These are phyloP conservation scores for Saccharum spontaneum DNA, from an alignment of 176 grass and related monocot genomes.

Conservation along the genomic window DNA sequence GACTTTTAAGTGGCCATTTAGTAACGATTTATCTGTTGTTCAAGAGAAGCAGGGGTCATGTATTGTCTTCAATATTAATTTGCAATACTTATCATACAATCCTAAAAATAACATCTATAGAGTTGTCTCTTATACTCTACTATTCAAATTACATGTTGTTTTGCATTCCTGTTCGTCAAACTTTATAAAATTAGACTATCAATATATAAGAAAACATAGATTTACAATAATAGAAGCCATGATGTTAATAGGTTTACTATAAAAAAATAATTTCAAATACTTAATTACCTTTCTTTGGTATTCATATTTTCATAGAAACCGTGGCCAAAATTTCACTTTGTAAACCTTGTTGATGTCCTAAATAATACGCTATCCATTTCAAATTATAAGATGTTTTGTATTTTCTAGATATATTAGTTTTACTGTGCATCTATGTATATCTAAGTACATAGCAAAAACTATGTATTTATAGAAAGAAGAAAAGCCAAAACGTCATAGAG, in stretches of 20 bases:
- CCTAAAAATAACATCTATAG: neutral
- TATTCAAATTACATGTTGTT: neutral
- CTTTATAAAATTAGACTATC: neutral
- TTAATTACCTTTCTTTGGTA: neutral
- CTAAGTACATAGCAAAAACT: too few species aligned
- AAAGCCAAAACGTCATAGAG: too few species aligned
- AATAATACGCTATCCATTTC: too few species aligned
- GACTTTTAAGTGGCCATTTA: neutral
- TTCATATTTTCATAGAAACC: neutral
- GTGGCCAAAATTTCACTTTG: neutral
- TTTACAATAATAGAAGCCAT: neutral
- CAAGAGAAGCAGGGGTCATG: neutral
- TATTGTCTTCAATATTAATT: neutral
- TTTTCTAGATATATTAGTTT: too few species aligned
- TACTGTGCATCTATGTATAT: too few species aligned
- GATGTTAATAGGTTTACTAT: neutral
- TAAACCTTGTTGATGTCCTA: too few species aligned
- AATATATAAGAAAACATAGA: neutral
- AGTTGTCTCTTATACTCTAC: neutral
- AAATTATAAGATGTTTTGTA: too few species aligned
- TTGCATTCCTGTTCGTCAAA: neutral
- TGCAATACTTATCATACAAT: neutral
- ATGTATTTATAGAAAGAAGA: too few species aligned
- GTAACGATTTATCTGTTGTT: neutral
- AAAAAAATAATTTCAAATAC: neutral